Base-by-base conservation (phyloP, 768 basidiomycete genomes). In the Glaciozyma antarctica region DNA sequence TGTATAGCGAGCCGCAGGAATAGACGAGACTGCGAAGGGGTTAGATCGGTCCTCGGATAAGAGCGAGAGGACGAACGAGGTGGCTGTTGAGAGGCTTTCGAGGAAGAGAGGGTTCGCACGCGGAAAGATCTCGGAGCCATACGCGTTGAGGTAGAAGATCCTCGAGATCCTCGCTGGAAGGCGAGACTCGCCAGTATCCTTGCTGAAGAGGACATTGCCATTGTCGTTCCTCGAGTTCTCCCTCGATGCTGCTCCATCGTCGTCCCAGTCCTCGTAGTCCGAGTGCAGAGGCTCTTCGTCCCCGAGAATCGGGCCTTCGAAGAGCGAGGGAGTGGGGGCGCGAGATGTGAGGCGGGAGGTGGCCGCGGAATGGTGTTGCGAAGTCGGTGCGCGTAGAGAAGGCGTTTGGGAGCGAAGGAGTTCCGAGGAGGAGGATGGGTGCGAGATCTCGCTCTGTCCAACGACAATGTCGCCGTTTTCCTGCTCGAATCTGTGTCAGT, bases 131-230 rank as follows among this genome's bases (percentile, higher is more conserved):
- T 73, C 72, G 48, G 15, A 30, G 19, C 72, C 72, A 30, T 63
- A 69, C 12, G 69, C 57, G 43, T 63, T 64, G 26, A 73, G 64
- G 62, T 73, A 73, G 24, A 73, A 68, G 26, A 73, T 65, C 9
- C 69, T 51, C 21, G 5, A 2, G 32, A 73, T 71, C 44, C 67
- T 58, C 10, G 58, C 34, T 21, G 61, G 53, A 4, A 73, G 52
- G 0, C 21, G 28, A 2, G 53, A 43, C 43, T 19, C 38, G n/a
- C 59, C 1, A 34, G 13, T 1, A 49, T 54, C 56, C 48, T 65
- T 41, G n/a, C 43, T 5, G 52, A 38, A 22, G 19, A 22, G n/a
- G 30, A 30, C 16, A 8, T 47, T 28, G 49, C 32, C 19, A 49
- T 38, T 52, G 16, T n/a, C n/a, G 15, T 4, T 54, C 30, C 24